These are phyloP conservation scores for Mucor indicus DNA, from an alignment of 371 early-diverging fungal species.

Conservation along the genomic window DNA sequence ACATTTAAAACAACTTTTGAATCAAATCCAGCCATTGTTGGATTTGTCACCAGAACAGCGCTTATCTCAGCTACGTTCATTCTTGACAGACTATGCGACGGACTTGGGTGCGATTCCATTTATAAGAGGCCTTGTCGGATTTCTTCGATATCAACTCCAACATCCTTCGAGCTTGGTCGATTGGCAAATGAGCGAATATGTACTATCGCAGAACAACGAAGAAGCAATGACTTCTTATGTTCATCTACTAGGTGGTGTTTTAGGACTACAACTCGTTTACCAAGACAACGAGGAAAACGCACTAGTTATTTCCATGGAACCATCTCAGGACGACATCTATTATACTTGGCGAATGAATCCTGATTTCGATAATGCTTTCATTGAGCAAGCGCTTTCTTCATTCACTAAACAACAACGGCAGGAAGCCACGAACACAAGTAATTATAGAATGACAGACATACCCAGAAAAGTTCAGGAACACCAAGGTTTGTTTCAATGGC, in stretches of 20 bases:
- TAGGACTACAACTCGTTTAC: slow-evolving; percentile 21
- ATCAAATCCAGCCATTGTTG: neutral
- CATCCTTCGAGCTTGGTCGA: slow-evolving; percentile 12
- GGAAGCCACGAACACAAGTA: no score
- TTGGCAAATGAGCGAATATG: slow-evolving; percentile 24
- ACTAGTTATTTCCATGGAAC: slow-evolving; percentile 11
- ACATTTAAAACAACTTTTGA: slow-evolving; percentile 12
- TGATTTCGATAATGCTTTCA: neutral
- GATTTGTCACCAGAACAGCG: slow-evolving; percentile 11
- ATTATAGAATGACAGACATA: neutral
- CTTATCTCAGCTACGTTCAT: slow-evolving; percentile 12
- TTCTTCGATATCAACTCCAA: slow-evolving; percentile 18
- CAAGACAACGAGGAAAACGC: no score
- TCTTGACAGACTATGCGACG: slow-evolving; percentile 1
- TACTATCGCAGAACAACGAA: slow-evolving; percentile 25
- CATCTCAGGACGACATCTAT: neutral
- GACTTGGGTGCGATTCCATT: slow-evolving; percentile 26
- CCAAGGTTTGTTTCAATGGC: no score
- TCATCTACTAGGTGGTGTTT: slow-evolving; percentile 14
- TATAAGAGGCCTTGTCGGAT: slow-evolving; percentile 17
- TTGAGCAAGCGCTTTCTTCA: no score
- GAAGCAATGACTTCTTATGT: slow-evolving; percentile 23
- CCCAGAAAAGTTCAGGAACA: no score
- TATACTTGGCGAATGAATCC: slow-evolving; percentile 30
- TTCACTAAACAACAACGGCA: no score